These are phyloP conservation scores for Xylaria telfairii DNA, from an alignment of 495 filamentous ascomycete species.

Conservation along the genomic window DNA sequence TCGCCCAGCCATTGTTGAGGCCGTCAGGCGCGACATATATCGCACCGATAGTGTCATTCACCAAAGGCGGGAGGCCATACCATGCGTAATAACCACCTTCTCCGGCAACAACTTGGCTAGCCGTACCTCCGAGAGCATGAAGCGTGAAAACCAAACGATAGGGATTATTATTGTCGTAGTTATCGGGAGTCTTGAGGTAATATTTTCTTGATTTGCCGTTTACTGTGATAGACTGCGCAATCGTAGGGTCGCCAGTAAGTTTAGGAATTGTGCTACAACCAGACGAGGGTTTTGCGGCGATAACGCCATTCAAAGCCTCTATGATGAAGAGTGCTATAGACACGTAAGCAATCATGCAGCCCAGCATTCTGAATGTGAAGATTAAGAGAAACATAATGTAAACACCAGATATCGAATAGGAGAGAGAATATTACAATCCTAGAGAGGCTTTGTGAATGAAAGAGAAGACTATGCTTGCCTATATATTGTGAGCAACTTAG, in stretches of 20 bases:
- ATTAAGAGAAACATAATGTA: background rate
- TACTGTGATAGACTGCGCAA: constrained; percentile 30
- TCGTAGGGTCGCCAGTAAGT: constrained; percentile 40
- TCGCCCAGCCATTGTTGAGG: constrained; percentile 52
- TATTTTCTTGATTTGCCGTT: constrained; percentile 42
- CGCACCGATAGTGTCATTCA: constrained; percentile 39
- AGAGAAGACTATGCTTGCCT: background rate
- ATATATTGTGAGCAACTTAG: background rate
- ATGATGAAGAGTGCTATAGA: background rate
- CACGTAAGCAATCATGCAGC: background rate
- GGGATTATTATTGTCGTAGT: constrained; percentile 47
- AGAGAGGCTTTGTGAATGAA: background rate
- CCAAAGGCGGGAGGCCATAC: constrained; percentile 47
- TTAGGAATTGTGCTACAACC: constrained; percentile 50
- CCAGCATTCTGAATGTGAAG: background rate
- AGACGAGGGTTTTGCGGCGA: constrained; percentile 34
- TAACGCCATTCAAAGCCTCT: constrained; percentile 12
- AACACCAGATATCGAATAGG: background rate
- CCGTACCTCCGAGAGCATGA: constrained; percentile 48
- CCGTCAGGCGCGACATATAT: constrained; percentile 53
- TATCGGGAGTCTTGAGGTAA: constrained; percentile 45
- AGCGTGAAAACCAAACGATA: constrained; percentile 51
- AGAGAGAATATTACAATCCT: background rate
- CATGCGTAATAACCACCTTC: constrained; percentile 40
- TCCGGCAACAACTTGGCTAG: constrained; percentile 43